Evolutionary conservation across 306 rosid genomes (phyloP), one percentile per base, ranked within the genome.

Genomic region (Malus sieversii): DNA sequence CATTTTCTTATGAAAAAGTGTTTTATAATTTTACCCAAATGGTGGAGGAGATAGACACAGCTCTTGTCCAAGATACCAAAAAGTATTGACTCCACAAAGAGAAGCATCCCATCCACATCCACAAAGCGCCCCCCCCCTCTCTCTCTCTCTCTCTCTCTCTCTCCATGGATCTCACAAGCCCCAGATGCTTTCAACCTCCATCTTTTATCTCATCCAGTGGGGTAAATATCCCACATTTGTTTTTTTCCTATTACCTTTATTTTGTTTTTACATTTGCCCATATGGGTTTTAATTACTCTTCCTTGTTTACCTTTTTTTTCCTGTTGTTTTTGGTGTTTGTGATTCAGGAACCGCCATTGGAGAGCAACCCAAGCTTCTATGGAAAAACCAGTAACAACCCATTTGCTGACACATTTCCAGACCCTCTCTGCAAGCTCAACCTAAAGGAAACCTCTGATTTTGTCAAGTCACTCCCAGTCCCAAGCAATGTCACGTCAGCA

Each of bases 401-500:
- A 74, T 91, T 89, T 87, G 90, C 44, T 16, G 97, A 89, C 71
- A 32, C 74, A 29, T 95, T 90, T 74, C 80, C 87, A 18, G 98
- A 92, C 76, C 98, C 99, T 59, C 93, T 96, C 71, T 96, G 97
- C 91, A 90, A 89, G 75, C 96, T 96, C 35, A 82, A 92, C 76
- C 94, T 96, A 51, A 90, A 78, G 68, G 99, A 89, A 65, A 92
- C 99, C 30, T 89, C 99, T n/a, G 98, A 96, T 79, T 96, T 96
- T 84, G 99, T 92, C 68, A 92, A 90, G 85, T 89, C 98, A 63
- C 84, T 96, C 58, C 98, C 99, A 69, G 38, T 88, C 68, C 74
- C 93, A 14, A 86, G 75, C 68, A 81, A 69, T 52, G 66, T 22
- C 66, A 77, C 61, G 74, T 77, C 97, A n/a, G 74, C 86, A 52